Conservation (phyloP, 1,284 basidiomycete genomes). For the Leccinum angustisporum region DNA sequence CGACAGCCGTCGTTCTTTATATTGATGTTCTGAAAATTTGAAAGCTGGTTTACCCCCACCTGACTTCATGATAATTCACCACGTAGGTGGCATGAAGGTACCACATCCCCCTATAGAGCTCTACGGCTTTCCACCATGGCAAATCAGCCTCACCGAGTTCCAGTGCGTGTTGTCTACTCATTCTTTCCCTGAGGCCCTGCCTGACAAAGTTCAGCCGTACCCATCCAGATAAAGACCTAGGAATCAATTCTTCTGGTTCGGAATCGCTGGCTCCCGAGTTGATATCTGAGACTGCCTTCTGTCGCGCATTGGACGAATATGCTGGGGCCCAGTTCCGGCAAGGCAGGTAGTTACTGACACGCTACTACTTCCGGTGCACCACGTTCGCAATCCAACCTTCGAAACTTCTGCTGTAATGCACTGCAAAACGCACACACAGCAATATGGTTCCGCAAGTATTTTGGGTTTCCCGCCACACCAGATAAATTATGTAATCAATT, state of each 20-base stretch:
- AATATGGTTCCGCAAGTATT: not conserved
- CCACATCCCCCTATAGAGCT: slow-evolving; percentile 55
- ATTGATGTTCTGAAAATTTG: slow-evolving; percentile 26
- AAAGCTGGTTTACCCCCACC: slow-evolving; percentile 57
- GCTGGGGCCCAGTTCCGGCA: slow-evolving; percentile 70
- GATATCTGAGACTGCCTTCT: slow-evolving; percentile 56
- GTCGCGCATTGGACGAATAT: slow-evolving; percentile 69
- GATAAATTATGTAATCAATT: not conserved
- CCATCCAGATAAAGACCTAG: slow-evolving; percentile 15
- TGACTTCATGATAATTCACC: slow-evolving; percentile 73
- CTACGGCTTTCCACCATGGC: slow-evolving; percentile 78
- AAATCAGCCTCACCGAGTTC: slow-evolving; percentile 71
- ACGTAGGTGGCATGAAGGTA: slow-evolving; percentile 41
- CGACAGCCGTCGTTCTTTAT: not conserved
- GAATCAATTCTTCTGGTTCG: not conserved
- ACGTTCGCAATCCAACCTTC: not conserved
- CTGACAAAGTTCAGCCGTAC: slow-evolving; percentile 23
- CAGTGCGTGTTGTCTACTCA: slow-evolving; percentile 46
- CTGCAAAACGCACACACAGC: not conserved
- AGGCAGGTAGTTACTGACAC: slow-evolving; percentile 50
- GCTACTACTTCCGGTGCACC: slow-evolving; percentile 6
- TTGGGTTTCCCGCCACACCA: no score
- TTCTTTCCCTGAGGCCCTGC: not conserved
- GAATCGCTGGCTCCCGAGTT: slow-evolving; percentile 8
- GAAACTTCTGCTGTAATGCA: not conserved